Evolutionary conservation across 768 basidiomycete species (phyloP).

Genomic region (Gloeopeniophorella convolvens): DNA sequence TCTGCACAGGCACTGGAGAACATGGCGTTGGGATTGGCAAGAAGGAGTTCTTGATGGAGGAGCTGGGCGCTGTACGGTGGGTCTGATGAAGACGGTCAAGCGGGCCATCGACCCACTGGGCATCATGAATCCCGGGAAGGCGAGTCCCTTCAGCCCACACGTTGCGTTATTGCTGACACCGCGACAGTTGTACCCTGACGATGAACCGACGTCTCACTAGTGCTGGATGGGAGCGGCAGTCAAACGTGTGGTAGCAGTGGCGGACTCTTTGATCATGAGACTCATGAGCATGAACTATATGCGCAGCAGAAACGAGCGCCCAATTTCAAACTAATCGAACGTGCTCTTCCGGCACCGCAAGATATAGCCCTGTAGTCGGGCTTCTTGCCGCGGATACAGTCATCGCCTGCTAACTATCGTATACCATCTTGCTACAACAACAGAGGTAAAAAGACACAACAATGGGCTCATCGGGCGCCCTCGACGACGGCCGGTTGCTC

Average conservation of each 20-base stretch:
- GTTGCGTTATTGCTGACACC: not conserved
- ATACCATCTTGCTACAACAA: not conserved
- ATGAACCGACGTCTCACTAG: not conserved
- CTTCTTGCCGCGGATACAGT: conserved; percentile 79
- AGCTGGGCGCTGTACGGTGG: conserved; percentile 77
- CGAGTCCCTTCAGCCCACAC: conserved; percentile 21
- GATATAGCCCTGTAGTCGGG: too few species aligned
- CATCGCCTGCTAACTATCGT: not conserved
- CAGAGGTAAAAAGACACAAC: not conserved
- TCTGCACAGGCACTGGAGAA: conserved; percentile 58
- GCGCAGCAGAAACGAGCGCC: too few species aligned
- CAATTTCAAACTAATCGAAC: too few species aligned
- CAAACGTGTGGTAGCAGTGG: too few species aligned
- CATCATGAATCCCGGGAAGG: conserved; percentile 84
- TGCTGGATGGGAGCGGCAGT: too few species aligned
- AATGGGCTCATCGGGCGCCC: conserved; percentile 19
- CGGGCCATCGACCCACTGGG: conserved; percentile 63
- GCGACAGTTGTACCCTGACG: conserved; percentile 10
- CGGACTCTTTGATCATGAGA: too few species aligned
- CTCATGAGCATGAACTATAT: too few species aligned
- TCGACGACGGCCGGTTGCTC: conserved; percentile 23
- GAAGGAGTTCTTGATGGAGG: conserved; percentile 69
- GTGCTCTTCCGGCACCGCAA: too few species aligned
- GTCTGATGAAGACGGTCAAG: conserved; percentile 81
- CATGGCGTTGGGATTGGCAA: conserved; percentile 89